Conservation (phyloP, 2,329 filamentous ascomycete genomes). For the Penicillium hesseltinei region DNA sequence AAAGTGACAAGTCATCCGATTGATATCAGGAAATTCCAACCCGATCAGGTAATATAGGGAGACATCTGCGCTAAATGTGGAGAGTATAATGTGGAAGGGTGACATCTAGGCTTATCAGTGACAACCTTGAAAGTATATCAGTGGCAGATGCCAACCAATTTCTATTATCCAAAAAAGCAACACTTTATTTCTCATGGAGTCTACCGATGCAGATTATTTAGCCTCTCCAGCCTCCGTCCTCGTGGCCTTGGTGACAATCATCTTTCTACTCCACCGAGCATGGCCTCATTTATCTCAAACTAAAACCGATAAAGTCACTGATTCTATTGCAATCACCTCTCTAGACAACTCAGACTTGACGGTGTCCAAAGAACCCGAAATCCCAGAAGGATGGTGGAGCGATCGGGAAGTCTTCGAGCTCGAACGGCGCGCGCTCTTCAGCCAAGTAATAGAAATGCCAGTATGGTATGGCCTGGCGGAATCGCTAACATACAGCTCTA, state of each 20-base stretch:
- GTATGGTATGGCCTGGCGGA: not conserved
- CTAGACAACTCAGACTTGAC: not conserved
- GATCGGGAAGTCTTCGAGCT: constrained; percentile 47
- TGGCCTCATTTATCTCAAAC: constrained; percentile 12
- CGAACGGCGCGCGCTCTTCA: constrained; percentile 52
- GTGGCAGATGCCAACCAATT: not conserved
- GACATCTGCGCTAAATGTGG: constrained; percentile 3
- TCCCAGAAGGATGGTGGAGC: constrained; percentile 41
- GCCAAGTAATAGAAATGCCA: constrained; percentile 38
- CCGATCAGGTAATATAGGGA: constrained; percentile 22
- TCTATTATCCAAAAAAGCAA: not conserved
- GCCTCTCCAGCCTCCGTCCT: constrained; percentile 13
- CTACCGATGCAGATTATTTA: constrained; percentile 10
- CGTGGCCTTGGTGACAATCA: constrained; percentile 14
- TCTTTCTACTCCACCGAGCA: constrained; percentile 11
- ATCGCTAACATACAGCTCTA: constrained; percentile 9
- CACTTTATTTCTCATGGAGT: constrained; percentile 12
- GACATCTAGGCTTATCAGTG: constrained; percentile 1
- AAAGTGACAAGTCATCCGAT: not conserved
- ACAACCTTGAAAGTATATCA: constrained; percentile 16
- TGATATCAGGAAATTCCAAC: constrained; percentile 24
- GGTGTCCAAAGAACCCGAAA: constrained; percentile 43
- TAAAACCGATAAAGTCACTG: not conserved
- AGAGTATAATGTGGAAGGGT: constrained; percentile 10
- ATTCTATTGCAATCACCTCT: not conserved